phyloP scores from a whole-genome alignment of 208 protist species.

The Leishmania arabica region DNA sequence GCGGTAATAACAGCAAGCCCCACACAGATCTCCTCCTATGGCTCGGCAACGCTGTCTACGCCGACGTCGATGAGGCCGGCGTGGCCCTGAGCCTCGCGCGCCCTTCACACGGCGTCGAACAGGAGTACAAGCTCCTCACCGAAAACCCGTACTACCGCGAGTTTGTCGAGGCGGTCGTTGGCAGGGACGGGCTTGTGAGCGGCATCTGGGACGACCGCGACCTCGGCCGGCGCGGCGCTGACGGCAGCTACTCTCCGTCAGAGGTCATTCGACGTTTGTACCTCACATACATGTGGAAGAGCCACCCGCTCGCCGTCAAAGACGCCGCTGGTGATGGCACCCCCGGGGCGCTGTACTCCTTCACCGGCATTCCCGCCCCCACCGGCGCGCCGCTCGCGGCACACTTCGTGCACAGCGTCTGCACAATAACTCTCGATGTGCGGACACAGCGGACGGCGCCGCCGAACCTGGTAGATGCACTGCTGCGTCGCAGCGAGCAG shows the following conservation, averaged over 20 bases:
- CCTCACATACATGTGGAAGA: constrained; percentile 40
- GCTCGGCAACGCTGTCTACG: constrained; percentile 78
- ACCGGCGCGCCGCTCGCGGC: constrained; percentile 15
- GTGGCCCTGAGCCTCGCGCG: constrained; percentile 22
- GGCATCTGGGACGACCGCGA: constrained; percentile 89
- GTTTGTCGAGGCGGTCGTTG: constrained; percentile 28
- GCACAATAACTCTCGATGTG: constrained; percentile 48
- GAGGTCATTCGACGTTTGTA: constrained; percentile 46
- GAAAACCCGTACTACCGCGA: constrained; percentile 34
- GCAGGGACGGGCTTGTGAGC: constrained; percentile 13
- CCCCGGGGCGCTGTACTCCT: constrained; percentile 28
- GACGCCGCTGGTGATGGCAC: constrained; percentile 16
- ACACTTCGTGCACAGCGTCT: constrained; percentile 45
- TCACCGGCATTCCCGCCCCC: constrained; percentile 37
- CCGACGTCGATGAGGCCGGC: constrained; percentile 40
- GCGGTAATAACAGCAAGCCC: not conserved
- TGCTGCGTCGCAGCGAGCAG: constrained; percentile 19
- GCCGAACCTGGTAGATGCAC: constrained; percentile 28
- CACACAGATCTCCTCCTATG: constrained; percentile 71
- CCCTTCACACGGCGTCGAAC: constrained; percentile 4
- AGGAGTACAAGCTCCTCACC: constrained; percentile 28
- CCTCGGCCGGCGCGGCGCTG: constrained; percentile 61
- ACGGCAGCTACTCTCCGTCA: constrained; percentile 38
- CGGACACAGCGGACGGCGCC: constrained; percentile 28
- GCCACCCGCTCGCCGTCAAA: constrained; percentile 9